Evolutionary conservation across 192 early-diverging fungal species (phyloP).

Genomic region (Oehlia diaphana): DNA sequence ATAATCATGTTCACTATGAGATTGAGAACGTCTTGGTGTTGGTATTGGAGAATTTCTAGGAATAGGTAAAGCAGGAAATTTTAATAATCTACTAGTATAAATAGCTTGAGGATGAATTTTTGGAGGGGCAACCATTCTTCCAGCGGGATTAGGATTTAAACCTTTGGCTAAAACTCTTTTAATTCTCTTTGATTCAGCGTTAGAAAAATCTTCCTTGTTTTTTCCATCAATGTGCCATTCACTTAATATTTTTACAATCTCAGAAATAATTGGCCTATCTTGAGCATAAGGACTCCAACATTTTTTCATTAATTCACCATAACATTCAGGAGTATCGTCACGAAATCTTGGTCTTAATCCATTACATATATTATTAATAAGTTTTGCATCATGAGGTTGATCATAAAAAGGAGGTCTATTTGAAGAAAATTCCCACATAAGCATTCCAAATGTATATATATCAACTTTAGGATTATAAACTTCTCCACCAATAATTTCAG

Average conservation of each 20-base stretch:
- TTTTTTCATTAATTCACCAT: slow-evolving; percentile 1
- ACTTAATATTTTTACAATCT: neutral
- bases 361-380: neutral
- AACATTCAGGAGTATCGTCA: slow-evolving; percentile 9
- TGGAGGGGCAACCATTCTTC: neutral
- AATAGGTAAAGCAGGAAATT: slow-evolving; percentile 14
- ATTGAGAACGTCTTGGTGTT: neutral
- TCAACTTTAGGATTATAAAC: slow-evolving; percentile 6
- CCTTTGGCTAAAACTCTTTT: neutral
- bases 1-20: neutral
- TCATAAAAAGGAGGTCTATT: slow-evolving; percentile 26
- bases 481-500: slow-evolving; percentile 19
- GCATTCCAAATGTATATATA: slow-evolving; percentile 22
- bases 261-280: neutral
- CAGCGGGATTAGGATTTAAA: neutral
- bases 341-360: neutral
- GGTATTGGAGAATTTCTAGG: slow-evolving; percentile 1
- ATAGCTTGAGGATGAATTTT: slow-evolving; percentile 28
- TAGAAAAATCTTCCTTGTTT: neutral
- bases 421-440: slow-evolving; percentile 30
- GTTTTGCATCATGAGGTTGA: slow-evolving; percentile 6
- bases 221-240: slow-evolving; percentile 12
- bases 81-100: slow-evolving; percentile 19
- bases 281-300: slow-evolving; percentile 12
- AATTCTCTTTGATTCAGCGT: slow-evolving; percentile 14